Percentiles rank a stretch among this genome's conserved stretches.
These are phyloP conservation scores for Penicillium canariense DNA, from an alignment of 495 filamentous ascomycete genomes.

Conservation along the genomic window DNA sequence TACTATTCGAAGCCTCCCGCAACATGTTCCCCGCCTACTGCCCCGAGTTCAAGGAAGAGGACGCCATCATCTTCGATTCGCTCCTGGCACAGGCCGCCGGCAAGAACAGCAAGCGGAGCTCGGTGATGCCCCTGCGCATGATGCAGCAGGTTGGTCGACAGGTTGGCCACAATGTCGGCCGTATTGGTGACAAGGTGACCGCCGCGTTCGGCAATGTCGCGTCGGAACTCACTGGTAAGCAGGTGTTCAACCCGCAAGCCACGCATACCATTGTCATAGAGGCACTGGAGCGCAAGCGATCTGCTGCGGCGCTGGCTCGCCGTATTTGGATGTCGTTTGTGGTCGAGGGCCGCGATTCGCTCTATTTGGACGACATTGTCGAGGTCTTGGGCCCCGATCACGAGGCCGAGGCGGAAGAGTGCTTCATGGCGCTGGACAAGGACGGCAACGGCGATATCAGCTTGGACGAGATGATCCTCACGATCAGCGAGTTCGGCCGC, in stretches of 20 bases:
- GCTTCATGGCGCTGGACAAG: conserved; percentile 73
- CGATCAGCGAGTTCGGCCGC: conserved; percentile 76
- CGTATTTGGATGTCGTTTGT: conserved; percentile 99
- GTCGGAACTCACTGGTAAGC: conserved; percentile 88
- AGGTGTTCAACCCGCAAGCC: conserved; percentile 86
- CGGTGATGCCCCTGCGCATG: conserved; percentile 71
- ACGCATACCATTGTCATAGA: conserved; percentile 86
- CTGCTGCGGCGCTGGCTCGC: conserved; percentile 83
- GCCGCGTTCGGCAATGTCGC: conserved; percentile 92
- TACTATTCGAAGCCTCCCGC: conserved; percentile 87
- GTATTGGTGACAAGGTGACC: conserved; percentile 86
- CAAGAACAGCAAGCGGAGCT: conserved; percentile 44
- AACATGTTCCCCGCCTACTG: conserved; percentile 88
- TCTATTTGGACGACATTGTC: conserved; percentile 76
- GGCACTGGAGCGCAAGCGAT: conserved; percentile 77
- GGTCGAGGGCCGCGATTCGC: conserved; percentile 75
- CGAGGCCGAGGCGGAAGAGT: conserved; percentile 74
- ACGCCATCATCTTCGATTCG: conserved; percentile 83
- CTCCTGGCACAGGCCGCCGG: conserved; percentile 42
- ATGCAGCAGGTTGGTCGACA: conserved; percentile 52
- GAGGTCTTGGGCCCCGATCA: conserved; percentile 81
- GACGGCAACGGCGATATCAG: conserved; percentile 93
- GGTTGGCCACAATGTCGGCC: conserved; percentile 63
- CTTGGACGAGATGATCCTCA: conserved; percentile 92
- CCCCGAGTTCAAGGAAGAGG: conserved; percentile 84